Base-by-base conservation (phyloP, 495 filamentous ascomycete species). In the Cercophora newfieldiana region DNA sequence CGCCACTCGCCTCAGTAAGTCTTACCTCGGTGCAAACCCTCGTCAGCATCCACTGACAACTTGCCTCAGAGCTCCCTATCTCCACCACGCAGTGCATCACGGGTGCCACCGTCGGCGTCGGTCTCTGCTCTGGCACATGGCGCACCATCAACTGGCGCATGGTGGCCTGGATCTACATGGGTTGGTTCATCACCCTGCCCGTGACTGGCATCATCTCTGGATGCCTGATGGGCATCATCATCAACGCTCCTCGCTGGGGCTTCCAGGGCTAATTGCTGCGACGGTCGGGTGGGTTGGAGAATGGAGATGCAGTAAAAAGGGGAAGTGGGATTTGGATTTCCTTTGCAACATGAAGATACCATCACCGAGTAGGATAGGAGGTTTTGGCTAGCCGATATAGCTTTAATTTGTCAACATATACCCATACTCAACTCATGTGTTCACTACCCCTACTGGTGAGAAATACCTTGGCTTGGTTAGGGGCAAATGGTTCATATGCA, bases 51-150 rank as follows among this genome's bases (percentile, higher is more conserved):
- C 24, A 33, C 33, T 24, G 29, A 29, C 54, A 74, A 14, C 30
- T 5, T 44, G 37, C 37, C 2, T 44, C 37, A 44, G 37, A 44
- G 37, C 69, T 72, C 16, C 86, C 86, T 2, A 79, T 88, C 25
- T 86, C 83, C 3, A 88, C 86, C 7, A 87, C 86, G 3, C 84
- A 86, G 74, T 88, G 86, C 69, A 85, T 89, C 63, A 84, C 84
- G 1, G 87, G 87, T 33, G 83, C 85, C 7, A 83, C 82, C 2
- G 82, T 88, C 55, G 87, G 86, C 60, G 87, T 89, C 29, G 87
- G 84, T 53, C 82, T 89, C 54, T 86, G 83, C 73, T 87, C 83
- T 62, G 83, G 82, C 31, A 80, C 81, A 33, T 79, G 79, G 70
- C 78, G 78, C 24, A 81, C 85, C 30, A 81, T 88, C 59, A 89